Conservation (phyloP, 73 alveolate species). For the Blepharisma japonicum region DNA sequence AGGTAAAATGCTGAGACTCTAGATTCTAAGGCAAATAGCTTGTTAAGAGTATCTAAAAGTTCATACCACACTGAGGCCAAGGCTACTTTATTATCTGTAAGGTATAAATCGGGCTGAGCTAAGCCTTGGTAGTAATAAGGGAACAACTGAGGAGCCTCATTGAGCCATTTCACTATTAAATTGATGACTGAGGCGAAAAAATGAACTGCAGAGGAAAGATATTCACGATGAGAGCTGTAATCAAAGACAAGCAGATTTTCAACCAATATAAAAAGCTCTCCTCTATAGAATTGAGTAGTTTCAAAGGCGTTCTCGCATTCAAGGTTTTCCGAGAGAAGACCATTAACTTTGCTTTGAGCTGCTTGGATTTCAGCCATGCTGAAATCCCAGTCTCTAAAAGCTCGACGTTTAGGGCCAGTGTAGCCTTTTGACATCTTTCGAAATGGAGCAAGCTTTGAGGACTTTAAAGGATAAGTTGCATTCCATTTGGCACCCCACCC, state of each 20-base stretch:
- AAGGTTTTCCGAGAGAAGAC: constrained; percentile 24
- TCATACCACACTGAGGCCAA: constrained; percentile 41
- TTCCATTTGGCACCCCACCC: constrained; percentile 46
- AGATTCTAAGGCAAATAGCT: constrained; percentile 48
- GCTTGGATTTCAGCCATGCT: constrained; percentile 33
- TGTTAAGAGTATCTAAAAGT: constrained; percentile 51
- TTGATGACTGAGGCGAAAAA: constrained; percentile 38
- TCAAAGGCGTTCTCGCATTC: constrained; percentile 42
- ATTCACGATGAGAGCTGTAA: constrained; percentile 30
- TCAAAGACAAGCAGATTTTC: constrained; percentile 43
- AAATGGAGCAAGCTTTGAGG: constrained; percentile 60
- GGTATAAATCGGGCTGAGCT: constrained; percentile 56
- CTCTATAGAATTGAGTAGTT: constrained; percentile 59
- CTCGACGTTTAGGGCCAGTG: constrained; percentile 66
- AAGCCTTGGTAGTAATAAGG: constrained; percentile 37
- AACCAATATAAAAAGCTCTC: constrained; percentile 42
- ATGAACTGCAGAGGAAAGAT: constrained; percentile 35
- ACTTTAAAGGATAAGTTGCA: constrained; percentile 28
- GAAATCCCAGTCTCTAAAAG: constrained; percentile 46
- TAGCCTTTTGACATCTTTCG: constrained; percentile 59
- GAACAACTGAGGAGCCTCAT: constrained; percentile 48
- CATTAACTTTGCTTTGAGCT: constrained; percentile 33
- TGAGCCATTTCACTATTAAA: constrained; percentile 49
- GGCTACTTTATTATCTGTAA: constrained; percentile 60
- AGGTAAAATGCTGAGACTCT: constrained; percentile 47